Evolutionary conservation across 345 rosid genomes (phyloP), one percentile per base, ranked within the genome.

Genomic region (Aethionema arabicum): DNA sequence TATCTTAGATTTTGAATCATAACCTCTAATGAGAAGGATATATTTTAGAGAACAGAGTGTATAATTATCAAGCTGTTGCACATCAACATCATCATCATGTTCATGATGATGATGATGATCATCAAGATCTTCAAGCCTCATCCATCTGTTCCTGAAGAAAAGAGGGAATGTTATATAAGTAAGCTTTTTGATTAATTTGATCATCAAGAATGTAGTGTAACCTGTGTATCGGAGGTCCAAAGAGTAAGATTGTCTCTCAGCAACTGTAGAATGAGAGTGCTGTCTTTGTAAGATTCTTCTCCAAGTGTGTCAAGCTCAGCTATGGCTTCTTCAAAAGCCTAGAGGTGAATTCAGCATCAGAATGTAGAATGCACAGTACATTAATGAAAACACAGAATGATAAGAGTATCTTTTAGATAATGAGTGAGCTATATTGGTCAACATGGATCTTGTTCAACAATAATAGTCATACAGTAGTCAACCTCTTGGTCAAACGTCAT

Each of bases 211-310:
- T 8, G 31, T 13, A 41, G 40, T 1, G 15, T 49, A 41, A 90
- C 97, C 95, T 90, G 97, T 66, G 73, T 82, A 74, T 91, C 98
- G 33, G 98, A 91, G 74, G 98, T 91, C 98, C 98, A 91, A 37
- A 91, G 96, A 66, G 98, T 91, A 63, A 91, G 86, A 79, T 91
- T 91, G 65, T 91, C 98, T 79, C 98, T 77, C 7, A 91, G 80
- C 71, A 91, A 81, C 78, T 91, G 98, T 96, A 91, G 87, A 38
- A 91, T 91, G 73, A 91, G 93, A 65, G 98, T 91, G 86, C 98
- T 91, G 78, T 91, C 98, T 83, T 87, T 90, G 91, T 90, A 90
- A n/a, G 95, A 90, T 63, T 90, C 97, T 63, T 87, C 97, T 56
- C 98, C 93, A 70, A 87, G 64, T 5, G 97, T 85, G 76, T 90